A percentile compares a stretch with the other conserved stretches of the same genome.
Conservation (phyloP, 179 eudicot species). For the Beta macrorhiza region DNA sequence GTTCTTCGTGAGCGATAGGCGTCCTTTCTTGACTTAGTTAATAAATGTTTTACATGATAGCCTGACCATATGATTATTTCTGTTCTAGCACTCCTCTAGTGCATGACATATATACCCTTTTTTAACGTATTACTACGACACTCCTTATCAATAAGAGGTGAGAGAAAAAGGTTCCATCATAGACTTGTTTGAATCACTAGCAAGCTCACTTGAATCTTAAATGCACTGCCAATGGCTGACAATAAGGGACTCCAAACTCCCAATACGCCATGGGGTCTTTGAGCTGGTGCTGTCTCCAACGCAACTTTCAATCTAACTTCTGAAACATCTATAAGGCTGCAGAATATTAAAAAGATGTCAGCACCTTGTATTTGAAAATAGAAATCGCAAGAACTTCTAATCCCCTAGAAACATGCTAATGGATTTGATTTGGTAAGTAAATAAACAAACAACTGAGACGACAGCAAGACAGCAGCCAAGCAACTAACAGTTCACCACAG, state of each 20-base stretch:
- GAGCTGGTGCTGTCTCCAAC: conserved; percentile 91
- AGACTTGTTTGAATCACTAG: not conserved
- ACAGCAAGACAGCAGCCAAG: not conserved
- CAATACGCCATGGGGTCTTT: conserved; percentile 92
- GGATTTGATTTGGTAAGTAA: not conserved
- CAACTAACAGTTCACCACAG: not conserved
- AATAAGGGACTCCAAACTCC: conserved; percentile 97
- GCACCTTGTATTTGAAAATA: not conserved
- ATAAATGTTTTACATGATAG: not conserved
- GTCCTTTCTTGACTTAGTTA: not conserved
- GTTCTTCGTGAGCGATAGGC: too few relatives aligned
- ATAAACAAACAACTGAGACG: conserved; percentile 2
- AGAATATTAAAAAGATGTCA: conserved; percentile 14
- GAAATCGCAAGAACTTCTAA: not conserved
- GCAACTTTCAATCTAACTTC: conserved; percentile 85
- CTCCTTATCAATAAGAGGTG: not conserved
- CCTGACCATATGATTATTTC: not conserved
- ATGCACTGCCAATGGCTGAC: conserved; percentile 95
- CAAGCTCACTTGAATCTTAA: conserved; percentile 80
- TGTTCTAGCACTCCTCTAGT: not conserved
- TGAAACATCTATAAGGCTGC: conserved; percentile 91
- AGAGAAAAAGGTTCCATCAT: not conserved
- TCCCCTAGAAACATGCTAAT: not conserved
- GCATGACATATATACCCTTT: not conserved
- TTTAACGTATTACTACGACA: not conserved